phyloP scores from a whole-genome alignment of 2,329 filamentous ascomycete species.

The Cladosporium sp. region DNA sequence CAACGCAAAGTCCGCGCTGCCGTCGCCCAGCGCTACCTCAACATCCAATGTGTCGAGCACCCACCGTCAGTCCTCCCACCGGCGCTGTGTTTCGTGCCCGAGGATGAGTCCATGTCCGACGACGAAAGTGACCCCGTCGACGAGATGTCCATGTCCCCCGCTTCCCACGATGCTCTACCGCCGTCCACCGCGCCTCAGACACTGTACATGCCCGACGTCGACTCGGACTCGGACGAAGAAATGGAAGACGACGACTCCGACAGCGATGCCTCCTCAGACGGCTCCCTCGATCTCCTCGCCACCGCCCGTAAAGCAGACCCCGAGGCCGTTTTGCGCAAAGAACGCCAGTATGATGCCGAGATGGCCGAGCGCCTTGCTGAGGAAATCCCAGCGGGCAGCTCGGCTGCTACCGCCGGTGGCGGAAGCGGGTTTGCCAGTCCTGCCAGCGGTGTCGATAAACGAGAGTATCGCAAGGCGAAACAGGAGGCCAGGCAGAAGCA shows the following conservation, averaged over 20 bases:
- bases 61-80: constrained; percentile 42
- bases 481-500: constrained; percentile 13
- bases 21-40: constrained; percentile 64
- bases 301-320: constrained; percentile 42
- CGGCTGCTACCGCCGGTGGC: constrained; percentile 45
- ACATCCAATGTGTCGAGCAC: constrained; percentile 64
- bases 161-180: constrained; percentile 19
- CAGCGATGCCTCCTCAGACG: constrained; percentile 32
- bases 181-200: constrained; percentile 31
- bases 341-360: constrained; percentile 45
- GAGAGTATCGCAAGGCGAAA: constrained; percentile 19
- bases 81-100: constrained; percentile 38
- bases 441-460: constrained; percentile 16
- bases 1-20: constrained; percentile 13
- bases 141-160: constrained; percentile 21
- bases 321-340: constrained; percentile 35
- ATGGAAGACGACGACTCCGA: constrained; percentile 28
- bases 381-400: constrained; percentile 47
- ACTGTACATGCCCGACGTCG: constrained; percentile 26
- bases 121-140: constrained; percentile 35
- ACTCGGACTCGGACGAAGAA: constrained; percentile 16
- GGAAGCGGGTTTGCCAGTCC: constrained; percentile 47
- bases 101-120: constrained; percentile 31
- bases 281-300: constrained; percentile 43
- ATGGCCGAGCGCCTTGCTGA: constrained; percentile 46